Evolutionary conservation across 257 asterid species (phyloP).

Genomic region (Lycium ferocissimum): DNA sequence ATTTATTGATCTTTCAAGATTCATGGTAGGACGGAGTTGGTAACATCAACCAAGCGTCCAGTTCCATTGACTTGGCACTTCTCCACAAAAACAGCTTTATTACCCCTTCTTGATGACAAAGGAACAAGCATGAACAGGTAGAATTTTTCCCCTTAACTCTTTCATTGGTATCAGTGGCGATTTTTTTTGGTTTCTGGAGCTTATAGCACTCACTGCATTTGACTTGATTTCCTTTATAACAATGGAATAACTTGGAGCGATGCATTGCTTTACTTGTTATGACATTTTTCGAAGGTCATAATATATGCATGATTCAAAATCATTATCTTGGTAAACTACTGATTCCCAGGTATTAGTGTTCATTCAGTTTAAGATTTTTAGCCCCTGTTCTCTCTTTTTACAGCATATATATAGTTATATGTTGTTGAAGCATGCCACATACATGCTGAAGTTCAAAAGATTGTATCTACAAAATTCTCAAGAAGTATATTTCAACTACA

Average conservation of each 20-base stretch:
- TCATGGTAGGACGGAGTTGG: conserved; percentile 97
- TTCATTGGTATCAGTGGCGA: background rate
- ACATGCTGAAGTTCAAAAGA: background rate
- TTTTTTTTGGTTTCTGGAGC: background rate
- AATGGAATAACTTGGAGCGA: background rate
- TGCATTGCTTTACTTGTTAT: background rate
- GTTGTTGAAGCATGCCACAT: conserved; percentile 6
- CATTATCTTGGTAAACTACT: background rate
- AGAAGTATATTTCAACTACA: conserved; percentile 17
- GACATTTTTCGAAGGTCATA: background rate
- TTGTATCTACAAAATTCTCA: background rate
- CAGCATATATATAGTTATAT: background rate
- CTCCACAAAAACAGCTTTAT: conserved; percentile 76
- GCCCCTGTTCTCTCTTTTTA: conserved; percentile 2
- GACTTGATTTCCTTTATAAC: background rate
- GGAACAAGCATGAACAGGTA: conserved; percentile 96
- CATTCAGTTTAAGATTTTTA: background rate
- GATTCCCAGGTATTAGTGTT: conserved; percentile 19
- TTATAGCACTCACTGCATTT: conserved; percentile 8
- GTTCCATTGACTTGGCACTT: conserved; percentile 98
- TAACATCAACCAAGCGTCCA: conserved; percentile 91
- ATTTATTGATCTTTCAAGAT: conserved; percentile 59
- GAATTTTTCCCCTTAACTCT: conserved; percentile 26
- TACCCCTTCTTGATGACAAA: conserved; percentile 90
- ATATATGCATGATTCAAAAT: background rate